Evolutionary conservation across 2,329 filamentous ascomycete genomes (phyloP).

Genomic region (Coniochaeta sp.): DNA sequence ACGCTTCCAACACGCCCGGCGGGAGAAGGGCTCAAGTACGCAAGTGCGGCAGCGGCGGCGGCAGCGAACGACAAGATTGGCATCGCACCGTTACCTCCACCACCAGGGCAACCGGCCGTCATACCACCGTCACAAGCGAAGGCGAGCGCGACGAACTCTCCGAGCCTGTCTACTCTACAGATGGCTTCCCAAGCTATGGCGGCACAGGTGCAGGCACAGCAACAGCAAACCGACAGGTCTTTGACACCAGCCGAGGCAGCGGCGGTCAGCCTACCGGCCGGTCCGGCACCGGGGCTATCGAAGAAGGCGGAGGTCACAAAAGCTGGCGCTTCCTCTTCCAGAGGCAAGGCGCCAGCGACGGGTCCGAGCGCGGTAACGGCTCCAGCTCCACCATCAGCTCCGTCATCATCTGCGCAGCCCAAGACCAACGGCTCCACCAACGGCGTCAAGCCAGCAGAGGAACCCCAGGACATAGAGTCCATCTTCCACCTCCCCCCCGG

Average conservation of each 20-base stretch:
- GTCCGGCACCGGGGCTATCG: constrained; percentile 9
- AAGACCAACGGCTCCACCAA: constrained; percentile 47
- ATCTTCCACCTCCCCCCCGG: constrained; percentile 89
- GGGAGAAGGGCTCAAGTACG: constrained; percentile 91
- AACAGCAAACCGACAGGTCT: constrained; percentile 22
- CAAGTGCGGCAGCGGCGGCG: constrained; percentile 88
- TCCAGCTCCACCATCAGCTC: constrained; percentile 34
- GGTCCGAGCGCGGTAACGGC: constrained; percentile 23
- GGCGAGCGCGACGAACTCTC: constrained; percentile 48
- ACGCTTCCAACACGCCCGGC: constrained; percentile 76
- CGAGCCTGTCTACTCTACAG: constrained; percentile 39
- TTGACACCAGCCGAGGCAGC: constrained; percentile 3
- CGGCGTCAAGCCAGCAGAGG: constrained; percentile 39
- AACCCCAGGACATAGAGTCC: constrained; percentile 60
- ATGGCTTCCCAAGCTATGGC: constrained; percentile 27
- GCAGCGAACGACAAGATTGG: constrained; percentile 84
- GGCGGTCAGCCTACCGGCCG: neutral
- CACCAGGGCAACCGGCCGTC: constrained; percentile 50
- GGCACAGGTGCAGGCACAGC: constrained; percentile 18
- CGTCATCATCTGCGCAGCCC: constrained; percentile 28
- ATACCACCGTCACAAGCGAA: constrained; percentile 48
- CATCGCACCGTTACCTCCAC: constrained; percentile 87
- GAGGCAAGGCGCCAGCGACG: constrained; percentile 34
- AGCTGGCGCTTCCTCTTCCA: constrained; percentile 29
- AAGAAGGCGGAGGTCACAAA: constrained; percentile 24